Conservation (phyloP, 2,329 filamentous ascomycete genomes). For the Fusarium kyushuense region DNA sequence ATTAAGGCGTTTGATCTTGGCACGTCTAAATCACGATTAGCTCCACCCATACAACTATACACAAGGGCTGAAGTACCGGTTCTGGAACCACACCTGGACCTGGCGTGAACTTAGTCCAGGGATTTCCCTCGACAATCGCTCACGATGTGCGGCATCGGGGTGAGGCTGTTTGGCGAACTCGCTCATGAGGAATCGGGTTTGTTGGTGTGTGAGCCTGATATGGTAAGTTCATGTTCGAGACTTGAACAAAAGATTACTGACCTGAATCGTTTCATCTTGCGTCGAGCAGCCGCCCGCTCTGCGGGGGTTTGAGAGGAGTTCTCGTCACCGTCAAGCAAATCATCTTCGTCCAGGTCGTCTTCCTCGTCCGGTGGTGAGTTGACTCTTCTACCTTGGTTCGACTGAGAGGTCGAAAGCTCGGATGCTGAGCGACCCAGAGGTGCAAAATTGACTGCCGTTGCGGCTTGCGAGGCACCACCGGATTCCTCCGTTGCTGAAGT, state of each 20-base stretch:
- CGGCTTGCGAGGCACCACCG: not conserved
- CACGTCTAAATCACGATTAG: conserved; percentile 62
- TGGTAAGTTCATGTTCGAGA: conserved; percentile 51
- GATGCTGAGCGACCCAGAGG: conserved; percentile 51
- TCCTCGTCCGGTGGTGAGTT: conserved; percentile 60
- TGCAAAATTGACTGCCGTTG: conserved; percentile 9
- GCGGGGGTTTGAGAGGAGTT: conserved; percentile 64
- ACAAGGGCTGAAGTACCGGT: conserved; percentile 71
- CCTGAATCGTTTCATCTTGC: conserved; percentile 85
- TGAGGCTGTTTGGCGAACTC: conserved; percentile 96
- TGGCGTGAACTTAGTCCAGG: conserved; percentile 91
- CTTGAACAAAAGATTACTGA: conserved; percentile 53
- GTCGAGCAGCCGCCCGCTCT: conserved; percentile 67
- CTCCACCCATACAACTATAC: not conserved
- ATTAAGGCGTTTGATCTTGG: conserved; percentile 78
- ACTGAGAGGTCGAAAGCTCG: conserved; percentile 51
- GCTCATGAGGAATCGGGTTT: conserved; percentile 97
- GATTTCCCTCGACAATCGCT: conserved; percentile 88
- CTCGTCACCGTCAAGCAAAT: conserved; percentile 61
- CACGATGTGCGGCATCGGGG: conserved; percentile 90
- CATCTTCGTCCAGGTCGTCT: conserved; percentile 67
- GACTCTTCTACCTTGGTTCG: conserved; percentile 55
- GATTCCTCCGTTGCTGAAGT: conserved; percentile 7
- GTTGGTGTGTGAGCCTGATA: conserved; percentile 87
- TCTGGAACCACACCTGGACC: conserved; percentile 99